Evolutionary conservation across 768 basidiomycete genomes (phyloP), one percentile per base, ranked within the genome.

Genomic region (Mrakia blollopis): DNA sequence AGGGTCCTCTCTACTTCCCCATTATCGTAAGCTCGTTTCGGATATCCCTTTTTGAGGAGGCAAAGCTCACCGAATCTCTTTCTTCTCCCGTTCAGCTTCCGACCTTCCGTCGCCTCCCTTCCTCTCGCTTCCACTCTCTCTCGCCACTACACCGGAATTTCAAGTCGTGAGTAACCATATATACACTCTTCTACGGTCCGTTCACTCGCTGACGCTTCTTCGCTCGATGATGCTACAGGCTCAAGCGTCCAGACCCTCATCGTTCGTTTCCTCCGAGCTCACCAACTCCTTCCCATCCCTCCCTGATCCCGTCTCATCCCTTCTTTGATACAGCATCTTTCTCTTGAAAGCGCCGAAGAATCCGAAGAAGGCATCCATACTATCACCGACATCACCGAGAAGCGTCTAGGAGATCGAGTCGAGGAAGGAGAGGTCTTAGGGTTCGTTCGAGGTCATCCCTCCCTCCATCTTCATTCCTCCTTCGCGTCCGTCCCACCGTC

Each of bases 221-320:
- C 6, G 6, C 30, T 35, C 16, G 25, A 39, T 37, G 18, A 3
- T 3, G 0, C 65, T 18, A 23, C 65, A 68, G 65, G 65, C 21
- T 39, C 65, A 13, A 39, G 35, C 25, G 37, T 39, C 65, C 65
- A 68, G 18, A 68, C 65, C 13, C 65, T 68, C 65, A 41, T 68
- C 37, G 65, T 68, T 14, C 65, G 65, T 68, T n/a, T 32, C 61
- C n/a, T 61, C 32, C 62, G 62, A 63, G 30, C 35, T 63, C 62
- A 14, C 62, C 32, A 14, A 3, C 62, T 4, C 37, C 32, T 32
- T 37, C 30, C 16, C 35, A 13, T 30, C 62, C 21, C 16, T 16
- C 37, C 18, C 39, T n/a, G 23, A 18, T 37, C 32, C 18, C n/a
- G n/a, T 23, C 63, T 37, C 6, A 6, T 67, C 23, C 23, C 37